Base-by-base conservation (phyloP, 495 filamentous ascomycete genomes). In the Xylaria intraflava region DNA sequence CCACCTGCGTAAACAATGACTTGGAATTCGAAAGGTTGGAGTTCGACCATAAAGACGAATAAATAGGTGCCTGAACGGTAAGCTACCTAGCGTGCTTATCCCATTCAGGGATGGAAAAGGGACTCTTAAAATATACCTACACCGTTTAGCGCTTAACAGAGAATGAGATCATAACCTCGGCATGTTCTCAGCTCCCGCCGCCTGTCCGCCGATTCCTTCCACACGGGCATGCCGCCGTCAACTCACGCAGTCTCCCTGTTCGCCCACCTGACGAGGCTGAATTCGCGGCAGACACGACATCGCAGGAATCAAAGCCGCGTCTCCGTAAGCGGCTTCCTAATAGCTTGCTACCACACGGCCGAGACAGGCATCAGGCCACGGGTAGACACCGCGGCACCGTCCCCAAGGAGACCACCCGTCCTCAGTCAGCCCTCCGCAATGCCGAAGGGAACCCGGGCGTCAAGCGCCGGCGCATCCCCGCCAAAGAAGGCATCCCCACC, bases 161-260 rank as follows among this genome's bases (percentile, higher is more conserved):
- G n/a, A n/a, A n/a, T n/a, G n/a, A n/a, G 48, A 51, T 51, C 48
- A 42, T 4, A 55, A 41, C 46, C 52, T 49, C 44, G 52, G 44
- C 35, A 55, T 29, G 26, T 31, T 36, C 40, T 47, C 45, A 33
- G 1, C 27, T 26, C 44, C 29, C 55, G 41, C 51, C 22, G 42
- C 30, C 16, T 36, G 42, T 12, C 24, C 19, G 17, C 10, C n/a
- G 23, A 23, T 12, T 41, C n/a, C 1, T 7, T 46, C 43, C 7
- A 3, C 16, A 11, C 11, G 33, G 31, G 6, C 22, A 54, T 54
- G 51, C 51, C 23, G 31, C 33, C 51, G 23, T 10, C 29, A 23
- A 41, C 11, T 47, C 35, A 12, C 2, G 29, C 43, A 12, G 14
- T 30, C 29, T 47, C 33, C 19, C 1, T n/a, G n/a, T 6, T 24